Evolutionary conservation across 495 filamentous ascomycete genomes (phyloP).

Genomic region (Penicillium pancosmium): DNA sequence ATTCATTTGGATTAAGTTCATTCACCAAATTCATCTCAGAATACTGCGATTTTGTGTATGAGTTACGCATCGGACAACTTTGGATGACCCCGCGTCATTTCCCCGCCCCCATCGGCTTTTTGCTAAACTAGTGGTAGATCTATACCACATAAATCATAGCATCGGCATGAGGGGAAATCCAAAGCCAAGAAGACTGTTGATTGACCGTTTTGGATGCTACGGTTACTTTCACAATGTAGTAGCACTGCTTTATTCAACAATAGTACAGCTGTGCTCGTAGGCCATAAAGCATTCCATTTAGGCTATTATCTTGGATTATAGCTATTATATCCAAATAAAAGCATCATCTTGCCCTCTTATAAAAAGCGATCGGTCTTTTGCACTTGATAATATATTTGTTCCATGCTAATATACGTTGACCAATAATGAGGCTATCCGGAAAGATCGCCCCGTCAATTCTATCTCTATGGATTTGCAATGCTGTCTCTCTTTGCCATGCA

Average conservation of each 20-base stretch:
- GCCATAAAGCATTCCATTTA: not conserved
- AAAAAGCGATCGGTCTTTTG: no score
- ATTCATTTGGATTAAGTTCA: no score
- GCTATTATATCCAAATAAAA: not conserved
- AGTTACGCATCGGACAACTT: not conserved
- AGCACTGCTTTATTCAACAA: not conserved
- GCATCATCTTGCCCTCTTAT: no score
- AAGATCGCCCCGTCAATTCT: not conserved
- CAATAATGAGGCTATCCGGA: not conserved
- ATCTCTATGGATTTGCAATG: not conserved
- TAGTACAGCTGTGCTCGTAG: not conserved
- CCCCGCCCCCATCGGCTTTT: constrained; percentile 1
- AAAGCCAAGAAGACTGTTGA: no score
- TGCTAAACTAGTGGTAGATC: constrained; percentile 1
- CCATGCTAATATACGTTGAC: no score
- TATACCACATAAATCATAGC: not conserved
- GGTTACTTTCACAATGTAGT: not conserved
- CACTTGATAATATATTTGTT: no score
- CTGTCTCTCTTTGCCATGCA: not conserved
- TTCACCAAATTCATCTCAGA: not conserved
- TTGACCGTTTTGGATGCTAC: not conserved
- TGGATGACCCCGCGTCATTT: not conserved
- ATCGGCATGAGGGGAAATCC: not conserved
- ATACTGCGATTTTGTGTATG: not conserved
- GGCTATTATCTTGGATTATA: not conserved